A percentile compares a stretch with the other conserved stretches of the same genome.
Evolutionary conservation across 176 grass and related monocot genomes (phyloP).

Genomic region (Olyra latifolia): DNA sequence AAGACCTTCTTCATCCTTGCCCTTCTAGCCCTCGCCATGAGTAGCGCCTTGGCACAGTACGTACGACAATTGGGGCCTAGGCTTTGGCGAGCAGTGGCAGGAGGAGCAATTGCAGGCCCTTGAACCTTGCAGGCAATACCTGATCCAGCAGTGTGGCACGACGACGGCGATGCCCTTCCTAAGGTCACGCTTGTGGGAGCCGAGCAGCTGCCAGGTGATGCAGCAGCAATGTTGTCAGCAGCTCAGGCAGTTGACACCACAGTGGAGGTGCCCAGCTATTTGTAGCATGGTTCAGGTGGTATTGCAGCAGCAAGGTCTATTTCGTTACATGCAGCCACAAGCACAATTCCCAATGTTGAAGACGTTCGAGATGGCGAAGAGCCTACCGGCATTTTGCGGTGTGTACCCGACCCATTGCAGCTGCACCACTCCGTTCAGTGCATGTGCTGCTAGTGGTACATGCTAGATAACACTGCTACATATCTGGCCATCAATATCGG

Average conservation of each 20-base stretch:
- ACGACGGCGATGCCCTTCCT: not conserved
- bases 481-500: too few relatives aligned
- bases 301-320: not conserved
- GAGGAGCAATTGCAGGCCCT: not conserved
- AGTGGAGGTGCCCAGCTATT: not conserved
- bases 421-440: not conserved
- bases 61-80: not conserved
- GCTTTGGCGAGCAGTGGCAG: not conserved
- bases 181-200: not conserved
- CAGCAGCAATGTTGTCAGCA: constrained; percentile 11
- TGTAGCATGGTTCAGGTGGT: not conserved
- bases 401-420: too few relatives aligned
- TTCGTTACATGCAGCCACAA: not conserved
- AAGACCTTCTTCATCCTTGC: not conserved
- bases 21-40: not conserved
- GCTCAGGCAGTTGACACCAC: not conserved
- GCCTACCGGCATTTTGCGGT: too few relatives aligned
- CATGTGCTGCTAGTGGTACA: not conserved
- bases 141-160: too few relatives aligned
- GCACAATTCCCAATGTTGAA: not conserved
- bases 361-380: too few relatives aligned
- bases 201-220: not conserved
- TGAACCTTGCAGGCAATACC: not conserved
- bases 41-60: not conserved
- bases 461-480: not conserved